Conservation (phyloP, 208 protist species). For the Jaenimonas drosophilae region DNA sequence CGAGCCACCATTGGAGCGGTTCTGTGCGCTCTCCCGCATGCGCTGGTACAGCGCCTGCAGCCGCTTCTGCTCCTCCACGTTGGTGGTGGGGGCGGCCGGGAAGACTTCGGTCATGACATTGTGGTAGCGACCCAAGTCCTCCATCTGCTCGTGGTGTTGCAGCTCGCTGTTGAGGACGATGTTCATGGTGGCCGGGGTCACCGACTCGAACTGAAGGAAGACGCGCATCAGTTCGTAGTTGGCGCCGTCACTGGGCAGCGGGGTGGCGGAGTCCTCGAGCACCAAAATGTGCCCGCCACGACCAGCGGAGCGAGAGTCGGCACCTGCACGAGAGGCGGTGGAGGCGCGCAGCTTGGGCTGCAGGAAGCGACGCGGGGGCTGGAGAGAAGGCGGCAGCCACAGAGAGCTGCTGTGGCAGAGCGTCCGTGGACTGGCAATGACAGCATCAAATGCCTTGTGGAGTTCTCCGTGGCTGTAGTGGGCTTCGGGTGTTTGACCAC, state of each 20-base stretch:
- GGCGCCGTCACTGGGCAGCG: no score
- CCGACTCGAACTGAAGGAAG: constrained; percentile 30
- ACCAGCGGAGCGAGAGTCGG: not conserved
- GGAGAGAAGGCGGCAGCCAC: constrained; percentile 52
- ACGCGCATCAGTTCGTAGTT: constrained; percentile 21
- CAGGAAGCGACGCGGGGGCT: constrained; percentile 63
- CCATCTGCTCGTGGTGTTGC: constrained; percentile 23
- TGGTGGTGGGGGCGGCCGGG: constrained; percentile 1
- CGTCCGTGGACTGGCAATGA: constrained; percentile 1
- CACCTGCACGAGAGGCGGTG: not conserved
- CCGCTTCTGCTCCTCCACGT: constrained; percentile 15
- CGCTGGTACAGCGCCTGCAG: constrained; percentile 27
- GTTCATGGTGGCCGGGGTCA: constrained; percentile 8
- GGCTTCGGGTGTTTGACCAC: not conserved
- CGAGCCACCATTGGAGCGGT: not conserved
- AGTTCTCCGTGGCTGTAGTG: constrained; percentile 2
- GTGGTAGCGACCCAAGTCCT: constrained; percentile 31
- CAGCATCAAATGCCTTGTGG: not conserved
- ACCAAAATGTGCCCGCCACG: not conserved
- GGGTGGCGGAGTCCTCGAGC: not conserved
- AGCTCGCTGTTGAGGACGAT: constrained; percentile 25
- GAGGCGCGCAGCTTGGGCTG: not conserved
- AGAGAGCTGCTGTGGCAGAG: constrained; percentile 16
- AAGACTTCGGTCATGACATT: constrained; percentile 14
- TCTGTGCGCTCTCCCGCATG: not conserved